Evolutionary conservation across 2,329 filamentous ascomycete genomes (phyloP).

Genomic region (Sporothrix pallida): DNA sequence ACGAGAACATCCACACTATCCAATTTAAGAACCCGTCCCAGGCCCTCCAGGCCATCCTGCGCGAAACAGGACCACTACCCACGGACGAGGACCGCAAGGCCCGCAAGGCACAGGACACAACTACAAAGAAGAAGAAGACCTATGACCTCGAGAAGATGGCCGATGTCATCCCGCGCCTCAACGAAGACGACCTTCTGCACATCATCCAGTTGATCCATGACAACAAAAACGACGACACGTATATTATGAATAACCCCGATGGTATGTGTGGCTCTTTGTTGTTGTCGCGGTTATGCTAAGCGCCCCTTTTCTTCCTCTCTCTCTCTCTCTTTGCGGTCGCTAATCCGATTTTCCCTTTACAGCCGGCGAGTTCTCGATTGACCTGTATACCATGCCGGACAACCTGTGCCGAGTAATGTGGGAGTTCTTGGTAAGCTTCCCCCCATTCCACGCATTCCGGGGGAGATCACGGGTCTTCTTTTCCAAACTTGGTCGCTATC

Average conservation of each 20-base stretch:
- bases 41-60: slow-evolving; percentile 76
- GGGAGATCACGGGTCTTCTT: no score
- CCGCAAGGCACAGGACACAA: slow-evolving; percentile 67
- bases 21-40: slow-evolving; percentile 93
- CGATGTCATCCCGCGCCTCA: slow-evolving; percentile 84
- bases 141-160: slow-evolving; percentile 96
- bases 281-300: slow-evolving; percentile 32
- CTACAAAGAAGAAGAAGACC: slow-evolving; percentile 77
- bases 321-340: neutral
- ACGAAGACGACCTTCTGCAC: slow-evolving; percentile 90
- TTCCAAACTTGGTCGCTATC: neutral
- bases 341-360: slow-evolving; percentile 39
- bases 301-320: neutral
- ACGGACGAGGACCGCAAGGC: slow-evolving; percentile 71
- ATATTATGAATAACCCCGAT: slow-evolving; percentile 96
- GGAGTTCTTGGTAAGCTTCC: slow-evolving; percentile 71
- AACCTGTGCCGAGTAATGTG: slow-evolving; percentile 89
- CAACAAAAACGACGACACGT: slow-evolving; percentile 91
- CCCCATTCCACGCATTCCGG: neutral
- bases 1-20: slow-evolving; percentile 81
- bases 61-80: slow-evolving; percentile 84
- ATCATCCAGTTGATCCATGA: slow-evolving; percentile 99
- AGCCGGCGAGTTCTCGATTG: slow-evolving; percentile 97
- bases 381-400: slow-evolving; percentile 96
- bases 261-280: slow-evolving; percentile 57